Percentiles rank a stretch among this genome's conserved stretches.
phyloP scores from a whole-genome alignment of 1,284 basidiomycete species.

The Malassezia nana region DNA sequence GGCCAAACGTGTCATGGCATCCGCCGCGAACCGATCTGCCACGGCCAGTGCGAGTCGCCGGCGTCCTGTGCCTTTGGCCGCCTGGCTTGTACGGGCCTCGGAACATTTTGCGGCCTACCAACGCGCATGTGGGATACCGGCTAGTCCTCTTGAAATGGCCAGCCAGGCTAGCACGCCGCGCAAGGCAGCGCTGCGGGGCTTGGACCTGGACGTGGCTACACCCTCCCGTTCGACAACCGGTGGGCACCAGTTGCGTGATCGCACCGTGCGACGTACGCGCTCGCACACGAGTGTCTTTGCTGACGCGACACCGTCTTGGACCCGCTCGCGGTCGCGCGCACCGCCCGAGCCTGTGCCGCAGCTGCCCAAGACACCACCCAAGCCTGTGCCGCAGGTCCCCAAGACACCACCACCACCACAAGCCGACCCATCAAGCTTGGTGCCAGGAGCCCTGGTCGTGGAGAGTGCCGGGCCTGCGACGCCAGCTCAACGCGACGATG shows the following conservation, averaged over 20 bases:
- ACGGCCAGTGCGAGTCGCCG: conserved; percentile 22
- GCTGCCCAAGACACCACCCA: background rate
- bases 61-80: conserved; percentile 9
- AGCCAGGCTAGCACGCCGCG: conserved; percentile 7
- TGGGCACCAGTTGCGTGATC: conserved; percentile 15
- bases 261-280: conserved; percentile 5
- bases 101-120: conserved; percentile 32
- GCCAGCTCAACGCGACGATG: background rate
- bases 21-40: background rate
- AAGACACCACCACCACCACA: background rate
- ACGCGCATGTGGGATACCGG: conserved; percentile 20
- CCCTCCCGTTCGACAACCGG: conserved; percentile 4
- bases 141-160: conserved; percentile 5
- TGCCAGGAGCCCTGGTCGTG: conserved; percentile 13
- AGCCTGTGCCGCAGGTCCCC: background rate
- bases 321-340: background rate
- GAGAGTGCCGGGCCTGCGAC: conserved; percentile 10
- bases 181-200: background rate
- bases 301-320: conserved; percentile 6
- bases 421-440: background rate
- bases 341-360: background rate
- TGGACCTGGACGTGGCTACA: conserved; percentile 5
- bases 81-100: conserved; percentile 26
- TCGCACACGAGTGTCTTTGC: conserved; percentile 7
- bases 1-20: conserved; percentile 26